Conservation (phyloP, 2,329 filamentous ascomycete species). For the Fusarium sp. region DNA sequence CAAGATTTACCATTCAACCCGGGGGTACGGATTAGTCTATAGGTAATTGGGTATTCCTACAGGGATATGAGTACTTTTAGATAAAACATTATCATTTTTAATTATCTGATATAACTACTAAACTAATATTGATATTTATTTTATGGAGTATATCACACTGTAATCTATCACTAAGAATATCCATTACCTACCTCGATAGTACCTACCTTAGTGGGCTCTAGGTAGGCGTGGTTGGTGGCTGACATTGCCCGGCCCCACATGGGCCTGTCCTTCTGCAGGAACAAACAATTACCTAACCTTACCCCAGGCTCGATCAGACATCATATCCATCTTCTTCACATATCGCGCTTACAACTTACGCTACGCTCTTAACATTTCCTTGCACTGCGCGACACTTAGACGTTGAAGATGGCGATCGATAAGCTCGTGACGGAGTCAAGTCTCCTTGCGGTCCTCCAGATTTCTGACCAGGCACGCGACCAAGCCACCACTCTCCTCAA, state of each 20-base stretch:
- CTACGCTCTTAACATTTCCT: background rate
- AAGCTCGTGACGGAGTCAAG: slow-evolving; percentile 57
- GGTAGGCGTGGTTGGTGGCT: too few species aligned
- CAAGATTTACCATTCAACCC: too few species aligned
- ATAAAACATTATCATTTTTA: too few species aligned
- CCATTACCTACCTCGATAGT: too few species aligned
- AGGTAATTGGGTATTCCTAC: too few species aligned
- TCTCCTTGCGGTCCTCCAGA: slow-evolving; percentile 75
- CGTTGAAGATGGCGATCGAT: slow-evolving; percentile 52
- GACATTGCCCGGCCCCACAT: slow-evolving; percentile 3
- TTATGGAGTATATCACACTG: too few species aligned
- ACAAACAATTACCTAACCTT: slow-evolving; percentile 15
- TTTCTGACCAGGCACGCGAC: slow-evolving; percentile 77
- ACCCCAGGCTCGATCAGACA: slow-evolving; percentile 2
- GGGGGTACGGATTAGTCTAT: too few species aligned
- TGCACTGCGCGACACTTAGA: background rate
- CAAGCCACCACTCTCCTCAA: slow-evolving; percentile 76
- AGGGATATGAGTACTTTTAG: too few species aligned
- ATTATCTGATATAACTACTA: too few species aligned
- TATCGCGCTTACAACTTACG: background rate
- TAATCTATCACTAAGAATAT: too few species aligned
- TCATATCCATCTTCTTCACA: background rate
- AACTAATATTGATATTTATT: too few species aligned
- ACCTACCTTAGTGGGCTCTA: too few species aligned
- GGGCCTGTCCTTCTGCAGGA: slow-evolving; percentile 10